phyloP scores from a whole-genome alignment of 768 basidiomycete species.

The Pleurotus salmoneostramineus region DNA sequence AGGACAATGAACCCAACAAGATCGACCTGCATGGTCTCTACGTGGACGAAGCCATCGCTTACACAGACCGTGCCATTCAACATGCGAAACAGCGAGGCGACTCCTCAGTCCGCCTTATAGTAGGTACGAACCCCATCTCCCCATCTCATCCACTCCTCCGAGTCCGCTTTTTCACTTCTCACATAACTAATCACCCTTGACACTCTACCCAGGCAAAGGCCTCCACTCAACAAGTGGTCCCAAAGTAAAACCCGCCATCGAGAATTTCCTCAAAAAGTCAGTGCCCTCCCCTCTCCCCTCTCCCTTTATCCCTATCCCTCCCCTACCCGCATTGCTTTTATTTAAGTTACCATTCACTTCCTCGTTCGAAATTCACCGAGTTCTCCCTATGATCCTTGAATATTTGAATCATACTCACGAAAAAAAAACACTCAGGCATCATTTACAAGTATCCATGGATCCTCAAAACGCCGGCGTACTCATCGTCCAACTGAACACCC shows the following conservation, averaged over 20 bases:
- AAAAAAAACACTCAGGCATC: constrained; percentile 44
- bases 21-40: constrained; percentile 91
- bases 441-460: constrained; percentile 71
- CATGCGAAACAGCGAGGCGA: constrained; percentile 63
- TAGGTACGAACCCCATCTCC: constrained; percentile 42
- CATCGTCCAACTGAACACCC: constrained; percentile 60
- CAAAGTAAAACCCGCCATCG: constrained; percentile 91
- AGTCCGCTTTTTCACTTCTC: background rate
- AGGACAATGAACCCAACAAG: constrained; percentile 70
- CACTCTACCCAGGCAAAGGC: constrained; percentile 71
- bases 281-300: constrained; percentile 11
- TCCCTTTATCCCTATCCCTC: too few species aligned
- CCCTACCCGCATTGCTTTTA: too few species aligned
- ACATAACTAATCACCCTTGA: too few species aligned
- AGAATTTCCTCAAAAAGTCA: constrained; percentile 80
- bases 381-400: background rate
- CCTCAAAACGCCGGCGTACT: constrained; percentile 82
- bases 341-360: too few species aligned
- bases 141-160: background rate
- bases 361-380: too few species aligned
- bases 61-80: constrained; percentile 67
- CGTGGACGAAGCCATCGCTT: constrained; percentile 85
- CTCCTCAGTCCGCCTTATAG: constrained; percentile 72
- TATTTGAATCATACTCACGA: background rate
- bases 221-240: constrained; percentile 77